phyloP scores from a whole-genome alignment of 2,329 filamentous ascomycete genomes.

The Hypoxylon sp. region DNA sequence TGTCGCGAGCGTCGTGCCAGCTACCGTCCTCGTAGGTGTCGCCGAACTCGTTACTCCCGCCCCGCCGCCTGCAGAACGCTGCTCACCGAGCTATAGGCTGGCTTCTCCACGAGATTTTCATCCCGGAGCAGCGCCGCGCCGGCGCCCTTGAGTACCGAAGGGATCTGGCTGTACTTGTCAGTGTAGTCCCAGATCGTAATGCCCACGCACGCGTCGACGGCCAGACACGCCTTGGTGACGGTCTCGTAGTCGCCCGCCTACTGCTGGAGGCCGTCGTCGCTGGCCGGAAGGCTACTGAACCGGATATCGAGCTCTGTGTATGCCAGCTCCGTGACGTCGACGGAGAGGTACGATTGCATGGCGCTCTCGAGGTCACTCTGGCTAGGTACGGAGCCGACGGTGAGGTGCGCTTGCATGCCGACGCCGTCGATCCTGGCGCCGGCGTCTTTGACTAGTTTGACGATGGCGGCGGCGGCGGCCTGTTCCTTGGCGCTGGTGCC shows the following conservation, averaged over 20 bases:
- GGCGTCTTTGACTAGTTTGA: constrained; percentile 58
- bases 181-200: constrained; percentile 58
- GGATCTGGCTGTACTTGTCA: constrained; percentile 58
- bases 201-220: constrained; percentile 54
- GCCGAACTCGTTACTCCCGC: constrained; percentile 17
- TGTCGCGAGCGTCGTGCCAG: constrained; percentile 23
- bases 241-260: constrained; percentile 61
- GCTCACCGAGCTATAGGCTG: constrained; percentile 54
- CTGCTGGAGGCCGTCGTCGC: constrained; percentile 54
- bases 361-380: constrained; percentile 58
- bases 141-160: constrained; percentile 52
- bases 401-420: constrained; percentile 71
- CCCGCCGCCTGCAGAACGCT: constrained; percentile 51
- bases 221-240: constrained; percentile 53
- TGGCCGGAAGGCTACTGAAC: constrained; percentile 59
- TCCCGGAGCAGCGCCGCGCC: constrained; percentile 56
- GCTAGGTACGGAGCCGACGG: constrained; percentile 63
- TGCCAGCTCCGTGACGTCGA: constrained; percentile 65
- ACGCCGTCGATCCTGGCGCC: constrained; percentile 71
- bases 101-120: constrained; percentile 53
- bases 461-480: constrained; percentile 57
- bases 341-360: constrained; percentile 62
- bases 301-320: constrained; percentile 73
- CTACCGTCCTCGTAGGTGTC: constrained; percentile 8
- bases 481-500: constrained; percentile 60